Base-by-base conservation (phyloP, 495 filamentous ascomycete species). In the Neurospora hispaniola region DNA sequence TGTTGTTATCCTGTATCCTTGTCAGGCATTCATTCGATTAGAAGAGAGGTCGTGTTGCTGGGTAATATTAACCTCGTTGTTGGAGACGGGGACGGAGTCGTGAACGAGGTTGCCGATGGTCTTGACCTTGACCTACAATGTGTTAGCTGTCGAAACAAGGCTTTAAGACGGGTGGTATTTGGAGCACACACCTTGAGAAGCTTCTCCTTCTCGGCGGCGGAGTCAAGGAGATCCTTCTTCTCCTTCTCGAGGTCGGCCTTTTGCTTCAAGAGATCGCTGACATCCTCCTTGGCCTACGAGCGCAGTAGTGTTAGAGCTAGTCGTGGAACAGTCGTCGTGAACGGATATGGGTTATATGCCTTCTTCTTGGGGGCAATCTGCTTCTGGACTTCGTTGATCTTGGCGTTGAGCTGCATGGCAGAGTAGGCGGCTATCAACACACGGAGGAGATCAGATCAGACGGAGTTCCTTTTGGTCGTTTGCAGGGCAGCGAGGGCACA, bases 31-130 rank as follows among this genome's bases (percentile, higher is more conserved):
- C 18, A 20, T 18, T 43, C 9, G 23, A 16, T 7, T 6, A 31
- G 5, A 38, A 16, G 12, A 66, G 54, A 35, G 12, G 35, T 38
- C 7, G 54, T 18, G 4, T 35, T 8, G 31, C 27, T 9, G 27
- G 54, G 54, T 0, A 66, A 59, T 78, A 90, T 91, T 86, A 38
- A 78, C 76, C 76, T 99, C 96, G 79, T 94, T 93, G 78, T 96
- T 88, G 82, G 90, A 93, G 70, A 97, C 81, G n/a, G 94, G 96
- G 14, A 98, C 96, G 2, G 90, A 91, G 31, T 93, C 90, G 82
- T 98, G 94, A 35, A 99, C 95, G 79, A 96, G 89, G 80, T 99
- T 99, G 62, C 96, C 96, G 76, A 99, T 91, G 0, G 88, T 90
- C 79, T 91, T 92, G 75, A 95, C 87, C 84, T 95, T 97, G 75